Evolutionary conservation across 2,329 filamentous ascomycete species (phyloP), one percentile per base, ranked within the genome.

Genomic region (Emmonsiellopsis sp.): DNA sequence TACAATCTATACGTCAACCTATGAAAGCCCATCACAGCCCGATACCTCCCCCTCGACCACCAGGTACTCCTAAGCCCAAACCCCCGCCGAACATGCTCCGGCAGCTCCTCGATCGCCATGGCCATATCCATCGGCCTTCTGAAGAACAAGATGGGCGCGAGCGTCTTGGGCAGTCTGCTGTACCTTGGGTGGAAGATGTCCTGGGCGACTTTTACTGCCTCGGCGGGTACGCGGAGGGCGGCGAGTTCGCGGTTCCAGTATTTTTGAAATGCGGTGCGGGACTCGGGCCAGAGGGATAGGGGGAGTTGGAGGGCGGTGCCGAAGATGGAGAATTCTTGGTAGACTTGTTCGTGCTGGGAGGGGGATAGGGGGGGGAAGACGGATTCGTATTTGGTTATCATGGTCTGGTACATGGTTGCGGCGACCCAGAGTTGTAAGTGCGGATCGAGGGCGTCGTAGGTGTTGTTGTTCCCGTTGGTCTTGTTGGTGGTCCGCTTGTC

Each of bases 371-470:
- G 49, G 48, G 54, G 45, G 35, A 49, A 47, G n/a, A 57, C 41
- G 26, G 54, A 15, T 30, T 59, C 52, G 40, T 57, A 58, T 3
- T 44, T 52, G 3, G 38, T 26, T 7, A 58, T 13, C 47, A 54
- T 51, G 8, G 52, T 37, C 37, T 41, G 44, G 37, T 58, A 58
- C 7, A 54, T 51, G 10, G 55, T 58, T n/a, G 47, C 54, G 3
- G 57, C 57, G 7, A 58, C 50, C 58, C 58, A 59, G 1, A 58
- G 51, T 46, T 58, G 57, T 20, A 59, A 48, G 35, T 52, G 41
- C 5, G 54, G 54, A 42, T 58, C 57, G 30, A 52, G 38, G 7
- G 57, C 54, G 32, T 57, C 47, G 50, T 58, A 59, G 41, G 16
- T n/a, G n/a, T n/a, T n/a, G n/a, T n/a, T n/a, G n/a, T n/a, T n/a